Evolutionary conservation across 768 basidiomycete species (phyloP), one percentile per base, ranked within the genome.

Genomic region (Steccherinum ochraceum): DNA sequence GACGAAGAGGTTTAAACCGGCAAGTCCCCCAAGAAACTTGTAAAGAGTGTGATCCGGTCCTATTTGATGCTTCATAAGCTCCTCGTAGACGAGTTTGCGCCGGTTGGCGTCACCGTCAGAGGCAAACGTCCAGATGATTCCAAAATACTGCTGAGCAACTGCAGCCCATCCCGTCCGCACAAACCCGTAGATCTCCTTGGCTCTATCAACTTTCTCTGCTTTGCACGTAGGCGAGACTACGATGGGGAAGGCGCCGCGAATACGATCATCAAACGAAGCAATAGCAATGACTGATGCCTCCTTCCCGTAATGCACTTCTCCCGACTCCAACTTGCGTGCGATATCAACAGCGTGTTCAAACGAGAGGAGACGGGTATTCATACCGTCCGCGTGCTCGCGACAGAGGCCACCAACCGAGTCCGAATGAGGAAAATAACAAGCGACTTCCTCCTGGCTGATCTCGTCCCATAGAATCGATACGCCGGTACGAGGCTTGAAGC

Each of bases 201-300:
- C 52, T n/a, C 12, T 42, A 12, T 54, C 58, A 16, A 35, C 24
- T 26, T 58, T 60, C n/a, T n/a, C n/a, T n/a, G n/a, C n/a, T 26
- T 58, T 60, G 44, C 60, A 61, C 1, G 54, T 54, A 2, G 60
- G 56, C 16, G 41, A 48, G 10, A 60, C 30, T 5, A 59, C 18
- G 13, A 62, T 51, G 1, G 61, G 61, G 21, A 56, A 57, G 0
- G 60, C 58, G 12, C 60, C 60, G 25, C 59, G 59, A 13, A 52
- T n/a, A 1, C 4, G 12, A 21, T 12, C 16, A 5, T 47, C 56
- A 35, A 43, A 50, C 12, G 56, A 53, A 0, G 58, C 48, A 30
- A 65, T 49, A 2, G 64, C 64, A 12, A 56, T 58, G 1, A 68
- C 65, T 46, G 64, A 59, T 4, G 58, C 51, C 48, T 69, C 67